Conservation (phyloP, 1,284 basidiomycete genomes). For the Melampsora medusae region DNA sequence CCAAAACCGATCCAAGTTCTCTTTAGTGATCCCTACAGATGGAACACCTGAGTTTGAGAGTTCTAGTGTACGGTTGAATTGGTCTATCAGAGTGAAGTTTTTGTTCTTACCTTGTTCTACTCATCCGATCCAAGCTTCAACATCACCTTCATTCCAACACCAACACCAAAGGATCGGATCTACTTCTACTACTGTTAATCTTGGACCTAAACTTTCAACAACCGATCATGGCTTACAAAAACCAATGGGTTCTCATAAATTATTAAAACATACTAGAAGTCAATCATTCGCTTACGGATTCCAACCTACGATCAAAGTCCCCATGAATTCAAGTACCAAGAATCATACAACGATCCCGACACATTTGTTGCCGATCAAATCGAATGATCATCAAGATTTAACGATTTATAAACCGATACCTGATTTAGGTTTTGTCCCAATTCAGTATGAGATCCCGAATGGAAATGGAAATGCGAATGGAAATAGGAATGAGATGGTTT, state of each 20-base stretch:
- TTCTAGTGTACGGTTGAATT: constrained; percentile 67
- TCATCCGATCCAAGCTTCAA: not conserved
- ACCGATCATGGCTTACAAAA: not conserved
- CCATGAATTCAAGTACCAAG: constrained; percentile 46
- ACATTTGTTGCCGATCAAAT: constrained; percentile 45
- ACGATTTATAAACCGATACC: constrained; percentile 50
- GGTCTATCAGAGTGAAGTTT: constrained; percentile 77
- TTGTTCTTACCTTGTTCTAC: constrained; percentile 64
- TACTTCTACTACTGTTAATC: no score
- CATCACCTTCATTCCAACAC: not conserved
- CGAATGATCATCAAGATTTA: not conserved
- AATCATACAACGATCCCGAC: constrained; percentile 45
- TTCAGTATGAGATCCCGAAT: constrained; percentile 44
- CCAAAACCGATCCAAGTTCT: constrained; percentile 72
- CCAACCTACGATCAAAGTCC: constrained; percentile 42
- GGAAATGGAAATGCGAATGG: constrained; percentile 55
- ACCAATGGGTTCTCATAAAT: constrained; percentile 4
- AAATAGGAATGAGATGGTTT: constrained; percentile 61
- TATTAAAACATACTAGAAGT: constrained; percentile 46
- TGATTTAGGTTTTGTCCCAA: constrained; percentile 51
- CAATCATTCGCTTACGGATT: constrained; percentile 51
- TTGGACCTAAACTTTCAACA: not conserved
- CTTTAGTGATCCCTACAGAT: constrained; percentile 82
- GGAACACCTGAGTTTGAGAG: constrained; percentile 73
- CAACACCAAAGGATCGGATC: constrained; percentile 2